A percentile compares a stretch with the other conserved stretches of the same genome.
Evolutionary conservation across 257 asterid species (phyloP).

Genomic region (Solanum clarkiae): DNA sequence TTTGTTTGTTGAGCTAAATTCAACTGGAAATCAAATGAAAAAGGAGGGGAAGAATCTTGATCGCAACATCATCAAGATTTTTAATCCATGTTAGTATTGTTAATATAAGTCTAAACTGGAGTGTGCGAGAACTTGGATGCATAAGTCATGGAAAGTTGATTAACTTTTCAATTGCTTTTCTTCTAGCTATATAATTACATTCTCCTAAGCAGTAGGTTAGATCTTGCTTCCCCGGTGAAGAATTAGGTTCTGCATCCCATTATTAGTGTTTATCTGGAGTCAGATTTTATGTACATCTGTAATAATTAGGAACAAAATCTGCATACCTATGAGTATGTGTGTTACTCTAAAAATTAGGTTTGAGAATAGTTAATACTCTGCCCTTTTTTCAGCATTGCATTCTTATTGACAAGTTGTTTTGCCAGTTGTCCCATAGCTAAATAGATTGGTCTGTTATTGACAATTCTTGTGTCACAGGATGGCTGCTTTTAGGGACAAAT

Average conservation of each 20-base stretch:
- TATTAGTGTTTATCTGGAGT: not conserved
- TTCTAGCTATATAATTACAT: not conserved
- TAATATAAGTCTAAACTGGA: not conserved
- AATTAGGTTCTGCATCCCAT: not conserved
- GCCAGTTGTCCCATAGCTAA: not conserved
- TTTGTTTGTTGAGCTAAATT: not conserved
- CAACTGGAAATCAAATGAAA: not conserved
- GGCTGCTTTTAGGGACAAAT: constrained; percentile 67
- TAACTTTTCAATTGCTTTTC: not conserved
- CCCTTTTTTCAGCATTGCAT: not conserved
- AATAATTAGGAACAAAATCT: not conserved
- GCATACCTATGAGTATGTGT: not conserved
- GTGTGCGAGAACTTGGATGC: not conserved
- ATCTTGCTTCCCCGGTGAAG: not conserved
- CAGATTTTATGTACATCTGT: not conserved
- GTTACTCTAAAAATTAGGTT: not conserved
- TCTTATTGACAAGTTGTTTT: not conserved
- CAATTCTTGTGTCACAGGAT: constrained; percentile 29
- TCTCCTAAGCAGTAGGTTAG: not conserved
- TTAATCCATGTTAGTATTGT: not conserved
- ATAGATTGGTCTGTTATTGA: not conserved
- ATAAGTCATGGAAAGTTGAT: not conserved
- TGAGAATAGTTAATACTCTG: not conserved
- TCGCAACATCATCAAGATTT: not conserved
- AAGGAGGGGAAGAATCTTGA: not conserved